These are phyloP conservation scores for Diaporthe capsici DNA, from an alignment of 2,329 filamentous ascomycete genomes.

Conservation along the genomic window DNA sequence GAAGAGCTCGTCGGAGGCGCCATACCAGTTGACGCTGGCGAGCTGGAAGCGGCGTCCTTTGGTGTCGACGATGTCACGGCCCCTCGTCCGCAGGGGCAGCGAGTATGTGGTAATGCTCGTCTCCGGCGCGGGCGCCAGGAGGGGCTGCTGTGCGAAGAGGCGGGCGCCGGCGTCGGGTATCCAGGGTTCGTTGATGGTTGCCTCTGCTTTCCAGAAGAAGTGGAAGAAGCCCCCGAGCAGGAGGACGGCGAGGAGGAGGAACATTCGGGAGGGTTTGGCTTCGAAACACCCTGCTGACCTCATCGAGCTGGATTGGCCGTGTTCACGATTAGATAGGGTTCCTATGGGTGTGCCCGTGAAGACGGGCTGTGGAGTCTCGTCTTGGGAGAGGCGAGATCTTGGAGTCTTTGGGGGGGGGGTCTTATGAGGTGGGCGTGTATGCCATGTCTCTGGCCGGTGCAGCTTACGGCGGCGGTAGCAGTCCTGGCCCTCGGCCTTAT, in stretches of 20 bases:
- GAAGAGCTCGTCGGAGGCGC: conserved; percentile 76
- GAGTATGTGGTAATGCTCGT: conserved; percentile 62
- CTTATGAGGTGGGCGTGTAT: background rate
- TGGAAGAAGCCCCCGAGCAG: conserved; percentile 56
- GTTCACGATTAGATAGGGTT: background rate
- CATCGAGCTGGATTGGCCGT: conserved; percentile 24
- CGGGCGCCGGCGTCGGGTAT: conserved; percentile 61
- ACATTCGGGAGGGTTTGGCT: conserved; percentile 47
- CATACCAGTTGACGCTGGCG: conserved; percentile 79
- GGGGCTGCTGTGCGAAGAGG: conserved; percentile 63
- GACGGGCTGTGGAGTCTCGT: conserved; percentile 1
- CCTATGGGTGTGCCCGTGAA: background rate
- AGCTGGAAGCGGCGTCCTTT: conserved; percentile 72
- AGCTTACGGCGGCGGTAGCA: background rate
- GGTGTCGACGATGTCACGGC: conserved; percentile 73
- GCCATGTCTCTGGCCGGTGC: background rate
- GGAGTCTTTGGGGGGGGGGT: background rate
- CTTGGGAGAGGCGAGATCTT: background rate
- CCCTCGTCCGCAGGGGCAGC: conserved; percentile 71
- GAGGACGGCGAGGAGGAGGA: conserved; percentile 55
- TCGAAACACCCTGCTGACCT: conserved; percentile 37
- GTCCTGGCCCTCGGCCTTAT: conserved; percentile 27
- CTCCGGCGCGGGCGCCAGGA: conserved; percentile 59
- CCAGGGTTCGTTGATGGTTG: conserved; percentile 61
- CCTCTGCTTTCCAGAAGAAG: conserved; percentile 62